Evolutionary conservation across 768 basidiomycete genomes (phyloP).

Genomic region (Mrakia blollopis): DNA sequence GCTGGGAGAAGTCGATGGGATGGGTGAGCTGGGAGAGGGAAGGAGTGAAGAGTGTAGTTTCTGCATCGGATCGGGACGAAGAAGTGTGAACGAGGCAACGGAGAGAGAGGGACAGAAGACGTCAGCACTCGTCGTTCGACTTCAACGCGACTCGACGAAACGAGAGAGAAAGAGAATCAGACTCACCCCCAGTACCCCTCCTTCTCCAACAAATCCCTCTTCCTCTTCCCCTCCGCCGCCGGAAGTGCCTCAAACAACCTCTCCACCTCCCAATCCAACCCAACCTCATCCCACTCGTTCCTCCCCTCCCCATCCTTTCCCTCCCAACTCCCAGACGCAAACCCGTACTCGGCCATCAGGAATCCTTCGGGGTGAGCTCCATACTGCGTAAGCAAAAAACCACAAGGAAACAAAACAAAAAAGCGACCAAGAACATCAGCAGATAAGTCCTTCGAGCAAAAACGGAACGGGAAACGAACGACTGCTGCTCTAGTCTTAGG

Average conservation of each 20-base stretch:
- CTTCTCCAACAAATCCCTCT: conserved; percentile 55
- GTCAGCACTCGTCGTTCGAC: not conserved
- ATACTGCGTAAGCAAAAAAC: conserved; percentile 49
- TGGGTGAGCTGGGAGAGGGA: conserved; percentile 61
- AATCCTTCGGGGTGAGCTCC: conserved; percentile 71
- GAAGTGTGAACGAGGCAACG: conserved; percentile 10
- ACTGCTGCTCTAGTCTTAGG: too few relatives aligned
- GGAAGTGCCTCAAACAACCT: conserved; percentile 49
- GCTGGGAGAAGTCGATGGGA: conserved; percentile 58
- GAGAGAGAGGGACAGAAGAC: not conserved
- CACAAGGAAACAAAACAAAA: too few relatives aligned
- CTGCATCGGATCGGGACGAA: conserved; percentile 46
- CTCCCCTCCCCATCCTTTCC: conserved; percentile 27
- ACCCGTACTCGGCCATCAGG: conserved; percentile 87
- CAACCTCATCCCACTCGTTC: conserved; percentile 53
- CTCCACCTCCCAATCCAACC: conserved; percentile 57
- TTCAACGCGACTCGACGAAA: not conserved
- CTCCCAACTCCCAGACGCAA: conserved; percentile 45
- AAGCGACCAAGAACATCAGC: too few relatives aligned
- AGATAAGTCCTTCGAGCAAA: too few relatives aligned
- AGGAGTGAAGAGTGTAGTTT: conserved; percentile 70
- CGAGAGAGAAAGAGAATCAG: not conserved
- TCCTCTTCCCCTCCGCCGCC: conserved; percentile 49
- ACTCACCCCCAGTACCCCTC: conserved; percentile 81
- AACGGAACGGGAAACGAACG: too few relatives aligned